Percentiles rank a stretch among this genome's conserved stretches.
Conservation (phyloP, 2,329 filamentous ascomycete genomes). For the Xylariaceae sp. region DNA sequence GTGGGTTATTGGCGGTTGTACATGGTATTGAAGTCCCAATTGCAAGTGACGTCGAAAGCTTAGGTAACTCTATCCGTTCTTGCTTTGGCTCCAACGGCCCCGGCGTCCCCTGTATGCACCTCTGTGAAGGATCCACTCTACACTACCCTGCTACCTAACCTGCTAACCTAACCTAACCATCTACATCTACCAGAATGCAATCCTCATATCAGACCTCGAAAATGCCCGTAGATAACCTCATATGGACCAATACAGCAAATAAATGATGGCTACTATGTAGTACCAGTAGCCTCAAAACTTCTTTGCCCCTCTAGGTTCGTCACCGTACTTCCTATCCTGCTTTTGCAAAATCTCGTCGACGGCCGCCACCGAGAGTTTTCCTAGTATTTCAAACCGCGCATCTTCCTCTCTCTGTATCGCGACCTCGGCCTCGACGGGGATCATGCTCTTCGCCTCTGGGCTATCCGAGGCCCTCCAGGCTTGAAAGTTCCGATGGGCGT, state of each 20-base stretch:
- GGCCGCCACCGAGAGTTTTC: neutral
- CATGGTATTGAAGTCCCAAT: neutral
- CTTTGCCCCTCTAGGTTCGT: neutral
- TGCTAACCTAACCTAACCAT: too few species aligned
- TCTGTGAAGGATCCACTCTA: neutral
- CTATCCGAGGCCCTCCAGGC: constrained; percentile 1
- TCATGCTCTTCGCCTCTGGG: constrained; percentile 7
- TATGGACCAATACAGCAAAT: neutral
- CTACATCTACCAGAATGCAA: neutral
- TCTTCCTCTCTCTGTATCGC: constrained; percentile 1
- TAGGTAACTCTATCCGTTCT: neutral
- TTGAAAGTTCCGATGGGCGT: constrained; percentile 2
- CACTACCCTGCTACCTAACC: too few species aligned
- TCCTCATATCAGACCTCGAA: neutral
- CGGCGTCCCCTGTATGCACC: neutral
- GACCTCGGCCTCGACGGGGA: neutral
- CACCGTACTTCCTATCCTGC: constrained; percentile 1
- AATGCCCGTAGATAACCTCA: neutral
- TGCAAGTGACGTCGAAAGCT: neutral
- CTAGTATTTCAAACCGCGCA: neutral
- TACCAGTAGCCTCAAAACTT: neutral
- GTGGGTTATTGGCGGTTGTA: neutral
- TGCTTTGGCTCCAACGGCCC: neutral
- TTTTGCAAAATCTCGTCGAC: neutral
- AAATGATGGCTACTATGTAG: neutral